phyloP scores from a whole-genome alignment of 225 moss, liverwort and hornwort species.

The Sphagnum contortum region DNA sequence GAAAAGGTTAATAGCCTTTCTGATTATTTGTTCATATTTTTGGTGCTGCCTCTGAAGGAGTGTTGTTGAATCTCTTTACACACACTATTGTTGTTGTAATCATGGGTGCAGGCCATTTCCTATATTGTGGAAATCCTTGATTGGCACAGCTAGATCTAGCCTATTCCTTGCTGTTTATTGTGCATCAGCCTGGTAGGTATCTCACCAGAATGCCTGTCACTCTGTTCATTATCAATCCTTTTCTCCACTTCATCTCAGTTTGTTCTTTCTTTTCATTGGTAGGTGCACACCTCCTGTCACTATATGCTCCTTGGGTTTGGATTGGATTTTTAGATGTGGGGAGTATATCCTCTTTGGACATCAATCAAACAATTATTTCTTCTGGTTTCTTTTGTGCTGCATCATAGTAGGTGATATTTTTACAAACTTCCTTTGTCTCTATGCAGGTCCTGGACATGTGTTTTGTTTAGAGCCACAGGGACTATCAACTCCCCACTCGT shows the following conservation, averaged over 20 bases:
- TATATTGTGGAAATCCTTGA: slow-evolving; percentile 58
- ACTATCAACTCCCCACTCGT: slow-evolving; percentile 47
- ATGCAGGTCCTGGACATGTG: slow-evolving; percentile 80
- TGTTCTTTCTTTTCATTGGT: no score
- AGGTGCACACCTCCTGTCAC: no score
- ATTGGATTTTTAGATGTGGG: no score
- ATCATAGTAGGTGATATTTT: no score
- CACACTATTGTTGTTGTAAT: not conserved
- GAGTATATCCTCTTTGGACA: no score
- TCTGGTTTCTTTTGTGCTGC: no score
- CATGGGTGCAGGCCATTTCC: slow-evolving; percentile 62
- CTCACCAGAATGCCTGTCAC: no score
- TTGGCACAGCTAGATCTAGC: slow-evolving; percentile 81
- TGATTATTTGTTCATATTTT: not conserved
- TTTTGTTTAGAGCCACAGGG: slow-evolving; percentile 49
- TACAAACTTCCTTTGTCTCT: no score
- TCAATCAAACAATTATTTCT: no score
- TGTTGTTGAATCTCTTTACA: not conserved
- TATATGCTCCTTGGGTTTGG: no score
- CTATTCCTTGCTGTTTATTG: slow-evolving; percentile 85
- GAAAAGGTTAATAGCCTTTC: not conserved
- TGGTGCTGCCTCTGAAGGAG: not conserved
- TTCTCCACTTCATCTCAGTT: no score
- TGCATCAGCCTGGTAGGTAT: slow-evolving; percentile 76
- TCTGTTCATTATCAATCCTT: no score